phyloP scores from a whole-genome alignment of 176 grass and related monocot species.

The Lolium rigidum region DNA sequence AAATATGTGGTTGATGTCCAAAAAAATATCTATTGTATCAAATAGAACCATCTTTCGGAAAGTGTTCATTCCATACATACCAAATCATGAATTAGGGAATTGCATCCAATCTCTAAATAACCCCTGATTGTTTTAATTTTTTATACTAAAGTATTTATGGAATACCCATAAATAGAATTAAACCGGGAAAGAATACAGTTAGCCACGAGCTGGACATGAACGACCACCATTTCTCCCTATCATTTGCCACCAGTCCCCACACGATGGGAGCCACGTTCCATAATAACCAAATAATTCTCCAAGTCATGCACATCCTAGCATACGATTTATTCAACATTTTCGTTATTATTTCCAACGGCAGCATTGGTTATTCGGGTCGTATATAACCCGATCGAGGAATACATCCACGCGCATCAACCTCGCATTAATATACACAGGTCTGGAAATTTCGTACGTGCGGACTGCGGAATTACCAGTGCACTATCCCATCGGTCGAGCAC shows the following conservation, averaged over 20 bases:
- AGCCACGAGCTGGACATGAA: not conserved
- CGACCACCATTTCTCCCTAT: not conserved
- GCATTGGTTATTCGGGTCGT: not conserved
- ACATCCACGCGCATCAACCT: not conserved
- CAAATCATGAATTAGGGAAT: too few species aligned
- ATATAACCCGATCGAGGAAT: not conserved
- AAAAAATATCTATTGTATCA: too few species aligned
- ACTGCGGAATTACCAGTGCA: not conserved
- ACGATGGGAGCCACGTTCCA: not conserved
- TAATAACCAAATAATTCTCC: not conserved
- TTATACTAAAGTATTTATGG: too few species aligned
- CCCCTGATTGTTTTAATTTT: too few species aligned
- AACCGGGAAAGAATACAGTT: too few species aligned
- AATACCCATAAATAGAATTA: too few species aligned
- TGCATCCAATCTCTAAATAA: too few species aligned
- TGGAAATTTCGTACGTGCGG: not conserved
- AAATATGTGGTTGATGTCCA: too few species aligned
- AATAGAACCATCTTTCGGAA: too few species aligned
- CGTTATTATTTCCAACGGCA: conserved; percentile 1
- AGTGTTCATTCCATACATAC: too few species aligned
- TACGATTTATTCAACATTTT: not conserved
- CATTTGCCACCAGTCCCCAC: not conserved
- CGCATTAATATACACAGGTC: not conserved
- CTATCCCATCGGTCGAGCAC: not conserved
- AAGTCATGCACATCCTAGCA: not conserved